Conservation (phyloP, 2,329 filamentous ascomycete species). For the Phoma sp. region DNA sequence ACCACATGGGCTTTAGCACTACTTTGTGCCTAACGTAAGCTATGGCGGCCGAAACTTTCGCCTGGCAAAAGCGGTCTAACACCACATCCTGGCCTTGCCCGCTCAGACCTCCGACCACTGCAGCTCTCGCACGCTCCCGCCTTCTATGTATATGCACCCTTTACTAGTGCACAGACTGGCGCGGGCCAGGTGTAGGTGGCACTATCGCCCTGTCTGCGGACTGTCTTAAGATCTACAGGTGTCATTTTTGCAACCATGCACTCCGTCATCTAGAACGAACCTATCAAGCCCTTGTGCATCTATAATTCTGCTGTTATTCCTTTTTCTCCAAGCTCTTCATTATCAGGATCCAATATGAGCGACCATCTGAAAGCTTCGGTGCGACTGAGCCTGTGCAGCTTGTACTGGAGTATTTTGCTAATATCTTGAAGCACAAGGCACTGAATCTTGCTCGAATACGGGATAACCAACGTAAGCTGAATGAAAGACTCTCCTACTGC, state of each 20-base stretch:
- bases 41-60: constrained; percentile 16
- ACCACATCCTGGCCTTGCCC: constrained; percentile 22
- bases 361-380: constrained; percentile 35
- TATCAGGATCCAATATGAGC: constrained; percentile 34
- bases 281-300: constrained; percentile 22
- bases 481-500: background rate
- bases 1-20: background rate
- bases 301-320: constrained; percentile 15
- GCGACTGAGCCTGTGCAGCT: constrained; percentile 5
- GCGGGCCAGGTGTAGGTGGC: constrained; percentile 36
- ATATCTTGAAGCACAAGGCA: constrained; percentile 36
- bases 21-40: constrained; percentile 3
- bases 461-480: constrained; percentile 69
- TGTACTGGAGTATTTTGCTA: constrained; percentile 1
- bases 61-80: constrained; percentile 19
- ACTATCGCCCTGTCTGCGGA: constrained; percentile 21
- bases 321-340: constrained; percentile 14
- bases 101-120: constrained; percentile 30
- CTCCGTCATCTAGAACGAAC: constrained; percentile 24
- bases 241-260: constrained; percentile 32
- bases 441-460: constrained; percentile 68
- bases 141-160: constrained; percentile 27
- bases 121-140: constrained; percentile 23
- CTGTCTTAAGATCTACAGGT: constrained; percentile 36
- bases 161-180: constrained; percentile 24